Percentiles rank a stretch among this genome's conserved stretches.
phyloP scores from a whole-genome alignment of 2,329 filamentous ascomycete genomes.

The Aulographum hederae region DNA sequence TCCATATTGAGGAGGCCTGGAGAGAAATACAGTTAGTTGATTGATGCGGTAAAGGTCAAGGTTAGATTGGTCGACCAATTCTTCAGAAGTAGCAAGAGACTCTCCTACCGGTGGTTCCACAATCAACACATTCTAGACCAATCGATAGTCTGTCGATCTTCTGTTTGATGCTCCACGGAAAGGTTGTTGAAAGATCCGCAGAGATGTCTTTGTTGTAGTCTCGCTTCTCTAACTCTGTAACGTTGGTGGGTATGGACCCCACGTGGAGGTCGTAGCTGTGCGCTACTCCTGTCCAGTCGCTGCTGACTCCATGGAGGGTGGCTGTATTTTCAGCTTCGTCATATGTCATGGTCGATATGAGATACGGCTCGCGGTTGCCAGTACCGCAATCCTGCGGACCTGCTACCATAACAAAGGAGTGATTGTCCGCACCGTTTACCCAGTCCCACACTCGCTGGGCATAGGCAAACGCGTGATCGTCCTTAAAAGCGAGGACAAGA shows the following conservation, averaged over 20 bases:
- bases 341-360: constrained; percentile 6
- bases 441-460: constrained; percentile 8
- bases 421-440: constrained; percentile 10
- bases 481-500: constrained; percentile 9
- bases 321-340: constrained; percentile 9
- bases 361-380: constrained; percentile 7
- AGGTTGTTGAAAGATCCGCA: constrained; percentile 5
- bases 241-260: constrained; percentile 5
- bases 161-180: constrained; percentile 5
- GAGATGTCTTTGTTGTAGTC: constrained; percentile 8
- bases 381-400: constrained; percentile 9
- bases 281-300: constrained; percentile 7
- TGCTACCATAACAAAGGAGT: constrained; percentile 10
- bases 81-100: too few species aligned
- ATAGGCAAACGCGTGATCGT: constrained; percentile 7
- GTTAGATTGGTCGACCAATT: too few species aligned
- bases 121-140: constrained; percentile 8
- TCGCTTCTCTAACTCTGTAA: constrained; percentile 5
- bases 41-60: too few species aligned
- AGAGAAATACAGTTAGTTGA: too few species aligned
- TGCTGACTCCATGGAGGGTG: constrained; percentile 4
- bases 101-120: constrained; percentile 9
- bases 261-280: constrained; percentile 11
- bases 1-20: too few species aligned
- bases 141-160: neutral